These are phyloP conservation scores for Hexamita inflata DNA, from an alignment of 208 protist species.

Conservation along the genomic window DNA sequence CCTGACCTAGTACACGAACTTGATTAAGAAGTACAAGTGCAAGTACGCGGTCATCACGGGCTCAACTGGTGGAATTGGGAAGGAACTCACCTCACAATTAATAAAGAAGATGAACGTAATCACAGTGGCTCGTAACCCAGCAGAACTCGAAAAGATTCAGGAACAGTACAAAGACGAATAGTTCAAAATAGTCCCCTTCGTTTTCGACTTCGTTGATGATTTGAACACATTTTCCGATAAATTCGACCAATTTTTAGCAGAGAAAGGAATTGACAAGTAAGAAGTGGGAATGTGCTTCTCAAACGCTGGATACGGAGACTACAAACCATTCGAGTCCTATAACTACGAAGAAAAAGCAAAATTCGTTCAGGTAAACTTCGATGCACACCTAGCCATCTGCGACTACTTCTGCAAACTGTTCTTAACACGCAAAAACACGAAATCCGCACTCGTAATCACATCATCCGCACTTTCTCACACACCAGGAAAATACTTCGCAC, in stretches of 20 bases:
- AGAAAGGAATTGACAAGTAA: background rate
- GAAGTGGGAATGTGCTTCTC: background rate
- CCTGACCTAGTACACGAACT: too few relatives aligned
- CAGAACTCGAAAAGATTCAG: too few relatives aligned
- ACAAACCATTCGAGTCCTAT: background rate
- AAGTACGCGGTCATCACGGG: too few relatives aligned
- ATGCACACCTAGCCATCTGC: background rate
- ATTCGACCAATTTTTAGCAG: background rate
- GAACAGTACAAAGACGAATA: too few relatives aligned
- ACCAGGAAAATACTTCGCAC: background rate
- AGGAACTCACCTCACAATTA: too few relatives aligned
- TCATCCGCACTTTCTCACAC: background rate
- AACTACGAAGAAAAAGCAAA: background rate
- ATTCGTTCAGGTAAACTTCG: background rate
- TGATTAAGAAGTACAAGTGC: too few relatives aligned
- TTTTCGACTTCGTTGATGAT: too few relatives aligned
- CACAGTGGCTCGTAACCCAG: too few relatives aligned
- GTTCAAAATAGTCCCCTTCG: too few relatives aligned
- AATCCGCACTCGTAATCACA: background rate
- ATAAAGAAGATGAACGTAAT: too few relatives aligned
- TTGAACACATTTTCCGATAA: too few relatives aligned
- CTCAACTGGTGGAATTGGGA: too few relatives aligned
- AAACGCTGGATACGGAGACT: constrained; percentile 5
- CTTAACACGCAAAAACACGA: background rate
- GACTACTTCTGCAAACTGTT: constrained; percentile 24